phyloP scores from a whole-genome alignment of 129 eudicot genomes.

The Lactuca sativa region DNA sequence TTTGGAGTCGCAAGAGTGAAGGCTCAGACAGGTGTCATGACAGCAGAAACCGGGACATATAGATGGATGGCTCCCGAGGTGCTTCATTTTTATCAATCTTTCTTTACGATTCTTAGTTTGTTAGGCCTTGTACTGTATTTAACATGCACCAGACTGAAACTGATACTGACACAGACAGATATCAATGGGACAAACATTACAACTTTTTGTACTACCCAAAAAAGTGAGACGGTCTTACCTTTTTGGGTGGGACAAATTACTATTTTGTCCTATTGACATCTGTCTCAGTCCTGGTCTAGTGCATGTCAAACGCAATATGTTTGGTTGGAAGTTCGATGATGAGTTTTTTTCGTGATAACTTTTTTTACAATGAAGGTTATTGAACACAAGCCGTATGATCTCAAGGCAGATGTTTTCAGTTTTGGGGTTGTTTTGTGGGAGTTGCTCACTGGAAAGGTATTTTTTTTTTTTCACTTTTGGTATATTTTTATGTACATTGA shows the following conservation, averaged over 20 bases:
- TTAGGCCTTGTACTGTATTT: no score
- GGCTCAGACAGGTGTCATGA: conserved; percentile 96
- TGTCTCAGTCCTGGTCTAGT: no score
- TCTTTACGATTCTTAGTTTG: background rate
- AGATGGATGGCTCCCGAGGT: conserved; percentile 99
- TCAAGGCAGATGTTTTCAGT: conserved; percentile 90
- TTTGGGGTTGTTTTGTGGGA: conserved; percentile 92
- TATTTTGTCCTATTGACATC: no score
- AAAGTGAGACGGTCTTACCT: no score
- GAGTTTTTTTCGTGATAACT: conserved; percentile 23
- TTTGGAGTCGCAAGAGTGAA: conserved; percentile 99
- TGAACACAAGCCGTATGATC: conserved; percentile 97
- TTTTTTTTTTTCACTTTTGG: background rate
- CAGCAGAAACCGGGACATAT: conserved; percentile 98
- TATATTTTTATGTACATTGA: background rate
- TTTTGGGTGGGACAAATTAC: no score
- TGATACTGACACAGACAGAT: no score
- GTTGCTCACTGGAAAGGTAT: conserved; percentile 92
- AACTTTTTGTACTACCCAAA: no score
- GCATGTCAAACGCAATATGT: background rate
- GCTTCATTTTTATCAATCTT: background rate
- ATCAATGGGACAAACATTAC: no score
- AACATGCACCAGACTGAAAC: no score
- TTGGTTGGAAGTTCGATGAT: background rate
- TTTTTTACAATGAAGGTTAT: conserved; percentile 60